phyloP scores from a whole-genome alignment of 2,329 filamentous ascomycete species.

The Whalleya microplaca region DNA sequence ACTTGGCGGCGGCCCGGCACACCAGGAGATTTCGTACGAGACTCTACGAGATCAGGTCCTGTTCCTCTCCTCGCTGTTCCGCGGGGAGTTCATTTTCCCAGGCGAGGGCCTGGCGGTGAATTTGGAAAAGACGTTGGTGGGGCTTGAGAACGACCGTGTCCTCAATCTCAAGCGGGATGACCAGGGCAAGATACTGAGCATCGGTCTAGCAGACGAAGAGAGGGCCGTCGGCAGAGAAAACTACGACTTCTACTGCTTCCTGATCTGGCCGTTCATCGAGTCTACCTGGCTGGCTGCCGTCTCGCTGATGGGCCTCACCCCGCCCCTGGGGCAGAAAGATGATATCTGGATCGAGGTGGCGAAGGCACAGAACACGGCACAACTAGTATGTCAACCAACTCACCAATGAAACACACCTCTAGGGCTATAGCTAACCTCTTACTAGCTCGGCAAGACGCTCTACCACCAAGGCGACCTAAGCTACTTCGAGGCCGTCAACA shows the following conservation, averaged over 20 bases:
- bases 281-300: constrained; percentile 90
- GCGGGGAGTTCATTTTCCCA: constrained; percentile 95
- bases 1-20: constrained; percentile 79
- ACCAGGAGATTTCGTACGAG: constrained; percentile 76
- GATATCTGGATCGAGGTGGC: constrained; percentile 78
- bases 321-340: constrained; percentile 62
- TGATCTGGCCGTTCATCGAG: constrained; percentile 98
- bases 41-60: constrained; percentile 78
- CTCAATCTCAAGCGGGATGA: constrained; percentile 67
- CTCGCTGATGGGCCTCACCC: constrained; percentile 82
- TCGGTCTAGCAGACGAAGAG: constrained; percentile 79
- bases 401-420: neutral
- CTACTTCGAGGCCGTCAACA: constrained; percentile 98
- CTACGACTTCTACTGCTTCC: constrained; percentile 97
- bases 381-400: constrained; percentile 61
- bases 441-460: constrained; percentile 86
- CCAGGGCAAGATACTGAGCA: constrained; percentile 59
- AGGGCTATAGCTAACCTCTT: constrained; percentile 22
- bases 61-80: constrained; percentile 91
- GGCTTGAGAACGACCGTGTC: constrained; percentile 78
- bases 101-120: constrained; percentile 82
- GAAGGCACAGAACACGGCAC: constrained; percentile 79
- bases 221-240: constrained; percentile 83
- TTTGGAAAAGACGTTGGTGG: constrained; percentile 75
- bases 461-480: constrained; percentile 97